Evolutionary conservation across 495 filamentous ascomycete genomes (phyloP).

Genomic region (Penicillium salamii): DNA sequence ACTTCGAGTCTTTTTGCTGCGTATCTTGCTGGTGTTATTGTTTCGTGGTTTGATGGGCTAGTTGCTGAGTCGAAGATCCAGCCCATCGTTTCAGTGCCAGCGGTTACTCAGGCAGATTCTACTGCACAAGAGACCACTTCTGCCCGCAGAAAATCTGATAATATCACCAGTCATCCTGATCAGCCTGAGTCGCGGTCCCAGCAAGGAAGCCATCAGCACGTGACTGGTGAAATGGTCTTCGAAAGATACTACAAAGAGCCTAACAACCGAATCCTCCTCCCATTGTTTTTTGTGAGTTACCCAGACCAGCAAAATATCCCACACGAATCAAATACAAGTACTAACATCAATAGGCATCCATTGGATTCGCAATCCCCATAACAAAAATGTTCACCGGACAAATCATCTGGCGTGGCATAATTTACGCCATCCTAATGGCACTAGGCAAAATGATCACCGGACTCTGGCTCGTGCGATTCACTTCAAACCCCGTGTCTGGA

Average conservation of each 20-base stretch:
- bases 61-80: conserved; percentile 5
- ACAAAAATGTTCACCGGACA: conserved; percentile 60
- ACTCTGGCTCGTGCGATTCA: conserved; percentile 58
- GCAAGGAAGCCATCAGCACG: neutral
- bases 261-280: conserved; percentile 56
- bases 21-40: conserved; percentile 60
- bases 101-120: neutral
- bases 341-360: conserved; percentile 51
- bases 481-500: conserved; percentile 10
- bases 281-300: conserved; percentile 68
- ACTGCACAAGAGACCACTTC: neutral
- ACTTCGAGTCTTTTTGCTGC: conserved; percentile 70
- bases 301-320: no score
- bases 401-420: conserved; percentile 68
- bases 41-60: conserved; percentile 53
- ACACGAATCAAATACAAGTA: neutral
- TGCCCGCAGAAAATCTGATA: neutral
- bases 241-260: conserved; percentile 52
- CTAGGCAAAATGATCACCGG: conserved; percentile 63
- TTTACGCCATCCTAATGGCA: conserved; percentile 69
- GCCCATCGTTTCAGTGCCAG: neutral
- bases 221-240: conserved; percentile 45
- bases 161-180: no score
- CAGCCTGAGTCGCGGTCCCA: neutral
- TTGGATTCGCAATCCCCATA: conserved; percentile 78